Conservation (phyloP, 164 flowering plant species). For the Protea cynaroides region DNA sequence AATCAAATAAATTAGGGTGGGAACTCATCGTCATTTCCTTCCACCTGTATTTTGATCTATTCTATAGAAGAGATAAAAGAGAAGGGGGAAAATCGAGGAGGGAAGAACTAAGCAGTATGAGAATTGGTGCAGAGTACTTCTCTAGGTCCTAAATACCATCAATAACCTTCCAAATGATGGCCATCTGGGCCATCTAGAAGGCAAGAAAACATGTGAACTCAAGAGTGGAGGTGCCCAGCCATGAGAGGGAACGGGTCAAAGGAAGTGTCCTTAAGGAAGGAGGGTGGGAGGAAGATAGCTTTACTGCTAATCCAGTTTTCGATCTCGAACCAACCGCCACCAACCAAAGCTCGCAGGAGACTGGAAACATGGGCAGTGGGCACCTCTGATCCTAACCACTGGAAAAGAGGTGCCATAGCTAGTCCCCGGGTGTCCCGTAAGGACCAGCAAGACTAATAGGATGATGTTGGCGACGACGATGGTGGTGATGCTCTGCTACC, state of each 20-base stretch:
- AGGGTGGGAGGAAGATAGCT: constrained; percentile 69
- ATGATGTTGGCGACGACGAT: constrained; percentile 75
- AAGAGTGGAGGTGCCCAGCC: constrained; percentile 86
- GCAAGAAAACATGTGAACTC: constrained; percentile 71
- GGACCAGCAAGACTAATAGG: constrained; percentile 50
- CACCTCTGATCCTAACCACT: constrained; percentile 76
- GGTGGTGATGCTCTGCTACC: constrained; percentile 91
- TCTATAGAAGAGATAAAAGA: too few relatives aligned
- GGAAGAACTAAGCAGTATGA: constrained; percentile 46
- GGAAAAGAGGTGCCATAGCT: constrained; percentile 82
- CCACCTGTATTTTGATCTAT: too few relatives aligned
- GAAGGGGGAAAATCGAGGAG: too few relatives aligned
- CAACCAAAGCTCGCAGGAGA: constrained; percentile 70
- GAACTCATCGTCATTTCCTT: too few relatives aligned
- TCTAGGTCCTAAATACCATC: constrained; percentile 75
- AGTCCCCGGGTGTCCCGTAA: constrained; percentile 83
- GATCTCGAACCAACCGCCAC: constrained; percentile 94
- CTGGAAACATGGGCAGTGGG: constrained; percentile 80
- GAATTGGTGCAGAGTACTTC: constrained; percentile 79
- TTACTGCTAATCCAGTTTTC: constrained; percentile 94
- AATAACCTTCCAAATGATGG: constrained; percentile 63
- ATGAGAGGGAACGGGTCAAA: constrained; percentile 31
- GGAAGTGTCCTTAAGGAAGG: constrained; percentile 28
- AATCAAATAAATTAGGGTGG: too few relatives aligned
- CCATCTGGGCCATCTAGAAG: constrained; percentile 71